A percentile compares a stretch with the other conserved stretches of the same genome.
phyloP scores from a whole-genome alignment of 352 stramenopile species.

The Phytophthora foliorum region DNA sequence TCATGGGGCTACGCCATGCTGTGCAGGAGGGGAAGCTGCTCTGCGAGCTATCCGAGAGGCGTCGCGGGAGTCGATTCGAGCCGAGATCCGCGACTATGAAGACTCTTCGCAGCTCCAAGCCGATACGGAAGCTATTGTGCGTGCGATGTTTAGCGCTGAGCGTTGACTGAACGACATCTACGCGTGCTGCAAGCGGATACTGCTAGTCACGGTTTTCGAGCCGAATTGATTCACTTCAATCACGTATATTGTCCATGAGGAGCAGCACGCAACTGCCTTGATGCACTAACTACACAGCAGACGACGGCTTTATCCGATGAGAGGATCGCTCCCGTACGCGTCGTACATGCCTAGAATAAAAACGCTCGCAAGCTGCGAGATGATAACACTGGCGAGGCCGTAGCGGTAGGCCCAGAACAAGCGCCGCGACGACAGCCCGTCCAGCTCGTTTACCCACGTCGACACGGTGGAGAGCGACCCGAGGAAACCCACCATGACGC shows the following conservation, averaged over 20 bases:
- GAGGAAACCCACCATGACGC: slow-evolving; percentile 59
- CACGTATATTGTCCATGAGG: slow-evolving; percentile 19
- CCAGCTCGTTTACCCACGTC: slow-evolving; percentile 72
- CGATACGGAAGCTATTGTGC: slow-evolving; percentile 39
- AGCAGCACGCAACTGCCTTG: slow-evolving; percentile 13
- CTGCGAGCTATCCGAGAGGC: slow-evolving; percentile 32
- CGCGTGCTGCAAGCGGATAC: not conserved
- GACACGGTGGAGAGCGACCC: slow-evolving; percentile 80
- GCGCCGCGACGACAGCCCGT: slow-evolving; percentile 54
- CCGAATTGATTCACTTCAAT: slow-evolving; percentile 12
- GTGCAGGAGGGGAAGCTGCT: slow-evolving; percentile 36
- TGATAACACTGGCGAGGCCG: slow-evolving; percentile 51
- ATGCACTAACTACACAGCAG: slow-evolving; percentile 32
- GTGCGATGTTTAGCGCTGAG: slow-evolving; percentile 37
- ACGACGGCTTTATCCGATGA: slow-evolving; percentile 38
- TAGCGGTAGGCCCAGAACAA: slow-evolving; percentile 68
- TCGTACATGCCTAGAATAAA: slow-evolving; percentile 65
- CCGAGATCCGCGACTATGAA: slow-evolving; percentile 36
- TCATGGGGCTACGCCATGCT: slow-evolving; percentile 4
- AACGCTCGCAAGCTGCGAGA: slow-evolving; percentile 65
- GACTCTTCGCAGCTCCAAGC: slow-evolving; percentile 36
- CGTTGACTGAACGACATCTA: slow-evolving; percentile 10
- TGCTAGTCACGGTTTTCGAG: slow-evolving; percentile 3
- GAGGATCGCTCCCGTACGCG: slow-evolving; percentile 48
- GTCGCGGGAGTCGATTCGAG: slow-evolving; percentile 20